Percentiles rank a stretch among this genome's conserved stretches.
These are phyloP conservation scores for Naganishia albida DNA, from an alignment of 1,284 basidiomycete genomes.

Conservation along the genomic window DNA sequence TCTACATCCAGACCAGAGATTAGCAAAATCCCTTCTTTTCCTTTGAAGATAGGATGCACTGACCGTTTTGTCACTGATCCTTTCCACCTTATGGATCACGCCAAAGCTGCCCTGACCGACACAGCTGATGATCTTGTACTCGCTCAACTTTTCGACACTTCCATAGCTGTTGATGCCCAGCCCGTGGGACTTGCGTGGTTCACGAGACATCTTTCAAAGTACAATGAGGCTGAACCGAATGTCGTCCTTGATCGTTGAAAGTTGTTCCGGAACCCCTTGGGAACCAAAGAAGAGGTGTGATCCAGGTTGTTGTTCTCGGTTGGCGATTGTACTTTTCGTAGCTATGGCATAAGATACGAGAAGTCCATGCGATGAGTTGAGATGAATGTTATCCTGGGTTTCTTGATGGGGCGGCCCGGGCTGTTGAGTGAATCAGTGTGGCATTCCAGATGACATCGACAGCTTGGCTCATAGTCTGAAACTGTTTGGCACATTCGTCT, in stretches of 20 bases:
- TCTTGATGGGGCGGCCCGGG: too few species aligned
- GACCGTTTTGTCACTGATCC: conserved; percentile 81
- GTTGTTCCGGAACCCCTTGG: conserved; percentile 4
- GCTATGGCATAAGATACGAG: conserved; percentile 4
- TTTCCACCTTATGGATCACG: conserved; percentile 86
- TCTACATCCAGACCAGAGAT: conserved; percentile 53
- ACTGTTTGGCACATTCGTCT: conserved; percentile 10
- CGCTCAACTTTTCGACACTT: conserved; percentile 60
- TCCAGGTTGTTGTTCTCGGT: conserved; percentile 16
- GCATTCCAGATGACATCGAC: too few species aligned
- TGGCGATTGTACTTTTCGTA: background rate
- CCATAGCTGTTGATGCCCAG: conserved; percentile 28
- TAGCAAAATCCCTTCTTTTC: background rate
- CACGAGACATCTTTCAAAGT: conserved; percentile 13
- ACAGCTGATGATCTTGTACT: conserved; percentile 83
- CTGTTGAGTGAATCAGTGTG: too few species aligned
- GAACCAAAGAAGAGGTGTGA: conserved; percentile 7
- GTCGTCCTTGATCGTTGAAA: background rate
- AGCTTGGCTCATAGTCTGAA: conserved; percentile 6
- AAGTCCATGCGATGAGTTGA: background rate
- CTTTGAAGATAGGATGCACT: conserved; percentile 52
- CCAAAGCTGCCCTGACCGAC: conserved; percentile 98
- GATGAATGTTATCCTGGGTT: background rate
- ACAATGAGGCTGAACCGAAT: background rate
- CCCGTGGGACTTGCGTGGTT: conserved; percentile 29